phyloP scores from a whole-genome alignment of 2,329 filamentous ascomycete species.

The Exophiala alcalophila region DNA sequence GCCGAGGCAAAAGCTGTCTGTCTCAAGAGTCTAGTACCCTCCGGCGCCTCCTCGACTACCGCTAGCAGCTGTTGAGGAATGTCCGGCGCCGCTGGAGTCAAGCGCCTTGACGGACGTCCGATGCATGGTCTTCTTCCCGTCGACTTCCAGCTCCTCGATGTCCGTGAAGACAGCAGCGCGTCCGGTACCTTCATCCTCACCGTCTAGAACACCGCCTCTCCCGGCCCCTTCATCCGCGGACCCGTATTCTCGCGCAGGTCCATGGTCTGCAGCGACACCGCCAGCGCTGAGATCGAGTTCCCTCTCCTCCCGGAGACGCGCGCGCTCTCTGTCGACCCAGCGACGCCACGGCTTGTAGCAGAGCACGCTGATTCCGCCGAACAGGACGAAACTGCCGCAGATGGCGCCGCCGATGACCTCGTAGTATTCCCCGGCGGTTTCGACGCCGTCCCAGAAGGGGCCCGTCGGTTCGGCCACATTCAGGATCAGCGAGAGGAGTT shows the following conservation, averaged over 20 bases:
- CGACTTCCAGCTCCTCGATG: slow-evolving; percentile 11
- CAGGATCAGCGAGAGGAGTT: slow-evolving; percentile 73
- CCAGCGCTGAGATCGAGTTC: neutral
- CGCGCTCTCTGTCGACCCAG: slow-evolving; percentile 47
- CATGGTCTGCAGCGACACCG: no score
- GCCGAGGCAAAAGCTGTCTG: no score
- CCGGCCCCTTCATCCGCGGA: neutral
- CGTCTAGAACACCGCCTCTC: no score
- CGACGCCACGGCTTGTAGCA: slow-evolving; percentile 77
- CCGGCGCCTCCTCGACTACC: no score
- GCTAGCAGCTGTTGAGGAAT: no score
- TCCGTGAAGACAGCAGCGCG: neutral
- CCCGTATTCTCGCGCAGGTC: no score
- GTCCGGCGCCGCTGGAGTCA: no score
- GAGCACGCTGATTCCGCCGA: slow-evolving; percentile 69
- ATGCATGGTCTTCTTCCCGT: neutral
- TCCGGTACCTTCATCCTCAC: neutral
- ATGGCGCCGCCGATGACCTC: slow-evolving; percentile 84
- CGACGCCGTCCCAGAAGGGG: slow-evolving; percentile 86
- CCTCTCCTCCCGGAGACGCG: slow-evolving; percentile 8
- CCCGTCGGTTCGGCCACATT: slow-evolving; percentile 63
- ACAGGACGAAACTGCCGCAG: slow-evolving; percentile 77
- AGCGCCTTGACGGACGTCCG: slow-evolving; percentile 1
- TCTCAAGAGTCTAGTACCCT: no score
- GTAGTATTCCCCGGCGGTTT: slow-evolving; percentile 72